Conservation (phyloP, 768 basidiomycete genomes). For the Erythrobasidium yunnanense region DNA sequence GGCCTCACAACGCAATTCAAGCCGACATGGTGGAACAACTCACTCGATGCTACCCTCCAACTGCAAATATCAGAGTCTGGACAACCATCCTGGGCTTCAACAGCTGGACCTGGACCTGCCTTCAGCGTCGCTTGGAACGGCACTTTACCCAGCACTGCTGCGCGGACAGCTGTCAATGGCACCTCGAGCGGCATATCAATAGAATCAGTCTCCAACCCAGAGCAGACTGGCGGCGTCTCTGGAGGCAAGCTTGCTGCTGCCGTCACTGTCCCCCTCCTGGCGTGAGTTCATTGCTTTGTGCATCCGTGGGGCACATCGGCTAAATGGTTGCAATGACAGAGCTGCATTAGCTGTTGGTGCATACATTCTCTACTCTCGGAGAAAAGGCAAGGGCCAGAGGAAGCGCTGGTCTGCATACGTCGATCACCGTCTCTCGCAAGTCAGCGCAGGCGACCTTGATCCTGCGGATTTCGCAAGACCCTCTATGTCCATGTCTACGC, state of each 20-base stretch:
- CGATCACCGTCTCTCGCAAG: slow-evolving; percentile 15
- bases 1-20: slow-evolving; percentile 1
- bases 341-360: slow-evolving; percentile 8
- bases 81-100: slow-evolving; percentile 25
- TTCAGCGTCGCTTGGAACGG: slow-evolving; percentile 28
- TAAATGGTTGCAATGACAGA: background rate
- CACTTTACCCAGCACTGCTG: slow-evolving; percentile 2
- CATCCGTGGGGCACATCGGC: background rate
- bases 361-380: slow-evolving; percentile 25
- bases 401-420: slow-evolving; percentile 26
- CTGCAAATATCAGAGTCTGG: slow-evolving; percentile 22
- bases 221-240: background rate
- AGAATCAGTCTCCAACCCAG: background rate
- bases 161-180: background rate
- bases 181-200: slow-evolving; percentile 1
- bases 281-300: background rate
- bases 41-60: background rate
- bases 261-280: slow-evolving; percentile 25
- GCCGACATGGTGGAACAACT: slow-evolving; percentile 24
- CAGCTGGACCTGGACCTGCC: slow-evolving; percentile 19
- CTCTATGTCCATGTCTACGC: background rate
- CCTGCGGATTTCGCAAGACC: background rate
- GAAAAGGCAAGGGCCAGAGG: slow-evolving; percentile 14
- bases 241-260: slow-evolving; percentile 27
- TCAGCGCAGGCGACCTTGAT: background rate